phyloP scores from a whole-genome alignment of 202 grass and related monocot species.

The Setaria viridis region DNA sequence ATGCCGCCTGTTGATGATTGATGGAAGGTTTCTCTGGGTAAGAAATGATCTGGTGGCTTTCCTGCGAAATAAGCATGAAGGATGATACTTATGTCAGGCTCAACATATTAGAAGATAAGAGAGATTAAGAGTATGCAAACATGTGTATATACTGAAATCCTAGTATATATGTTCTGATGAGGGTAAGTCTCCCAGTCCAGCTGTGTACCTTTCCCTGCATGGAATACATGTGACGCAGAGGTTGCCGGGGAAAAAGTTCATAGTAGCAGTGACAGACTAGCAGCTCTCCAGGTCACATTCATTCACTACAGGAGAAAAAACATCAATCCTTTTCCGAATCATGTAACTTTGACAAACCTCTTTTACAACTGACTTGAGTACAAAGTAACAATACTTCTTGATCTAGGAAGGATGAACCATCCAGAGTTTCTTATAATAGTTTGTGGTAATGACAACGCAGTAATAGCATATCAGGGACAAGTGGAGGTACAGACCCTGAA shows the following conservation, averaged over 20 bases:
- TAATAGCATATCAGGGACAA: conserved; percentile 38
- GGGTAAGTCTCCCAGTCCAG: conserved; percentile 30
- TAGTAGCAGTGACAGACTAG: conserved; percentile 46
- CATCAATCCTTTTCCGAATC: conserved; percentile 50
- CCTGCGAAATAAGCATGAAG: conserved; percentile 29
- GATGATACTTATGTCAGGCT: not conserved
- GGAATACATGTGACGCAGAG: conserved; percentile 39
- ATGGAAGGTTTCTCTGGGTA: conserved; percentile 37
- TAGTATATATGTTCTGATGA: conserved; percentile 29
- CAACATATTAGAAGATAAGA: conserved; percentile 15
- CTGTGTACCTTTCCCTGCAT: conserved; percentile 42
- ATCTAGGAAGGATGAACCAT: conserved; percentile 39
- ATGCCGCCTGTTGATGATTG: conserved; percentile 42
- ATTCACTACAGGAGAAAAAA: conserved; percentile 35
- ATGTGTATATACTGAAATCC: conserved; percentile 23
- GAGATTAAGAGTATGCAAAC: not conserved
- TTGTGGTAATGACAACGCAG: conserved; percentile 6
- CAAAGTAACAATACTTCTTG: conserved; percentile 43
- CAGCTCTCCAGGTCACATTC: conserved; percentile 49
- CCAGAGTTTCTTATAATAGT: conserved; percentile 43
- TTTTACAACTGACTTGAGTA: conserved; percentile 39
- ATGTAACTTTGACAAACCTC: conserved; percentile 31
- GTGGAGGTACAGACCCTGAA: conserved; percentile 39
- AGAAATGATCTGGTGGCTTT: conserved; percentile 33
- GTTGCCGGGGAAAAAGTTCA: conserved; percentile 34